Base-by-base conservation (phyloP, 2,329 filamentous ascomycete species). In the Calonectria honghensis region DNA sequence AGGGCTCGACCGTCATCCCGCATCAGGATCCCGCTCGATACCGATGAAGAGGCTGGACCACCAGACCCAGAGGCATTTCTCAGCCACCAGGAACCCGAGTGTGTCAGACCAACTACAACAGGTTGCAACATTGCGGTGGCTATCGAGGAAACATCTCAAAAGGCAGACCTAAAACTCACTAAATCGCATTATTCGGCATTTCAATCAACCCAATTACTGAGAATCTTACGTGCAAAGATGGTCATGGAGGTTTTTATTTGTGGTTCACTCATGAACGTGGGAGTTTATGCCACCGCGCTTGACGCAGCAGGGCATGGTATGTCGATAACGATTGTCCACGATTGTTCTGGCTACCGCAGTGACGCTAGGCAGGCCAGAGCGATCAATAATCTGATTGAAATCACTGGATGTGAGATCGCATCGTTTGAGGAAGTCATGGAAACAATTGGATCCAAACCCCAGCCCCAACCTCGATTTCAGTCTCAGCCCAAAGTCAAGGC, bases 171-270 rank as follows among this genome's bases (percentile, higher is more conserved):
- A 54, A 82, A 87, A 59, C 83, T 92, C 70, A 86, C 89, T 68
- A 98, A 98, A 84, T 92, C 92, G 6, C 91, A 95, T 79, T 98
- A 98, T 84, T 98, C 97, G 5, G 96, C 96, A 18, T 96, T 98
- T 82, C 91, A 92, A 68, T 92, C 91, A 11, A 95, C 93, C 0
- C 90, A 91, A 64, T 88, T 98, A 20, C 89, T 98, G 10, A 89
- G 94, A 65, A 89, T 92, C n/a, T 86, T 98, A 59, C 92, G 96
- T n/a, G 92, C 93, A n/a, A 94, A 93, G 76, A 93, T 98, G 78
- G 92, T 98, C 73, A 98, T 96, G 2, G 94, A 98, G 80, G 88
- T 99, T 16, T 98, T 94, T 84, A 91, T 98, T 31, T 97, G 95
- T 81, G 97, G 97, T 29, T 94, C 94, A 57, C 90, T 98, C 64